Evolutionary conservation across 441 rosid species (phyloP), one percentile per base, ranked within the genome.

Genomic region (Croton setiger): DNA sequence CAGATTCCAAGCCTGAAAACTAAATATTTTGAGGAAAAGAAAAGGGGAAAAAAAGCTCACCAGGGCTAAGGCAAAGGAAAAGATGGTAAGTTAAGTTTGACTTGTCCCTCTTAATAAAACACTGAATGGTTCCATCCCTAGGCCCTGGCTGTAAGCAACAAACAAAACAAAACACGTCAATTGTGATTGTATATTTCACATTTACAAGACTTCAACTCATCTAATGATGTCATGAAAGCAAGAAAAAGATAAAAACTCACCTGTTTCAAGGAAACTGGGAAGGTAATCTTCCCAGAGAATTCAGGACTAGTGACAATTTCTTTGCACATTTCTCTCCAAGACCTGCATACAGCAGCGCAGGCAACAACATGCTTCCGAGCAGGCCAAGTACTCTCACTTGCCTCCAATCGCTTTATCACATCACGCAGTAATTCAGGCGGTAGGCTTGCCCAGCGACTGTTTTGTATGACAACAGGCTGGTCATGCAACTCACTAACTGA

Each of bases 301-400:
- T 94, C 98, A 0, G 96, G 97, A 68, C 79, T 87, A 68, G 73
- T 83, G 33, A 94, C 99, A 65, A 94, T 88, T 78, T 94, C 99
- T 85, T 85, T 85, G 71, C 98, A 94, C 94, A 92, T 90, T 60
- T 87, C 93, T 74, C 97, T 92, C 99, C 99, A 94, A 6, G 98
- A 84, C 70, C 90, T 84, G 74, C 99, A 94, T 7, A 94, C 98
- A 0, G 96, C 89, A 74, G 98, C 98, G 76, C 98, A 94, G 37
- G 98, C 89, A 69, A 94, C 96, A 33, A 94, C 98, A 72, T 94
- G 79, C 79, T 71, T 88, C 43, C 98, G 92, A 75, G 91, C 83
- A 74, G 99, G 99, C 99, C 99, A 94, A 0, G 72, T 81, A 63
- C 91, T 82, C 82, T 92, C 99, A 33, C 98, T 92, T 31, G 89